Evolutionary conservation across 352 stramenopile species (phyloP), one percentile per base, ranked within the genome.

Genomic region (Pythium vanterpoolii): DNA sequence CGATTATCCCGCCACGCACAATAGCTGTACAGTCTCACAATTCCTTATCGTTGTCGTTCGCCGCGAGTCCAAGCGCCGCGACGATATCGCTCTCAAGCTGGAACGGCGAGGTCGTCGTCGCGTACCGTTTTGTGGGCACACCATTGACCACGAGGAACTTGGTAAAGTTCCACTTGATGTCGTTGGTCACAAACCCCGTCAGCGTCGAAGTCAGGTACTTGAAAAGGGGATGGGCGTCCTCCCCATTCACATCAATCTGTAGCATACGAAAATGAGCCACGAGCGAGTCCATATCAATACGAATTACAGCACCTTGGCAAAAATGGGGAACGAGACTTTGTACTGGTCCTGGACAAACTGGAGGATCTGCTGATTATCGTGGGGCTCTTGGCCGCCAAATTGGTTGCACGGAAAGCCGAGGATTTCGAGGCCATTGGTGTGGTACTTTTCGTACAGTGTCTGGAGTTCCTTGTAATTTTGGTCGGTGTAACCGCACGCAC

Each of bases 341-440:
- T 93, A 92, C 18, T 74, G 74, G 13, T 87, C 74, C 56, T 87
- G 60, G 0, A 81, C 76, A 59, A 95, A 97, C 34, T 81, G 64
- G 55, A 90, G 56, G 64, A 96, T 96, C 34, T 93, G 72, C 7
- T 72, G 61, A 9, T 86, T 49, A 1, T 67, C 77, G 28, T 83
- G 73, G 6, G 87, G 81, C 70, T 98, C 93, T 69, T 98, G 91
- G 10, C 73, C 56, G 18, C 91, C 93, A 71, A 98, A 98, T 68
- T 98, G 95, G 74, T 98, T 98, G 83, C 95, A 98, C 7, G 95
- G 95, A 74, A 98, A 98, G 19, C 77, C 91, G 33, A 98, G 69
- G 63, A 98, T 92, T 67, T 84, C 83, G 38, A 98, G 77, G 1
- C 85, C 85, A 40, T 75, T 51, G 26, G 71, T 49, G 44, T 87